These are phyloP conservation scores for Juglanconis sp. DNA, from an alignment of 2,329 filamentous ascomycete genomes.

Conservation along the genomic window DNA sequence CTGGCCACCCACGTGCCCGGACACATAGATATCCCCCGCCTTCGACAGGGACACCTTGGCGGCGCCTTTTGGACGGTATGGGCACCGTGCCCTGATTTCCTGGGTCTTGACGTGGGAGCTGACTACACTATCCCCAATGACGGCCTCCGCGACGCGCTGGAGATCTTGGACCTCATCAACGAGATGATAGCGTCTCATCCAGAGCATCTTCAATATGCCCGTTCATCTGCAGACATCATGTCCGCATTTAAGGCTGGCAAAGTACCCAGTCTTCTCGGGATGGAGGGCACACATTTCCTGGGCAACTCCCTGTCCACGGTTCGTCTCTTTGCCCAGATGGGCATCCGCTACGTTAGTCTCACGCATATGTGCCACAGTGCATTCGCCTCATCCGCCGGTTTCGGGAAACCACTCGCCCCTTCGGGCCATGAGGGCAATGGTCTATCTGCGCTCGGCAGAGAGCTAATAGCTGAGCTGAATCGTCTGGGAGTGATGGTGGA, in stretches of 20 bases:
- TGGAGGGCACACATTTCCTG: constrained; percentile 32
- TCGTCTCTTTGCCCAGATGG: constrained; percentile 30
- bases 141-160: constrained; percentile 21
- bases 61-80: constrained; percentile 31
- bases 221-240: constrained; percentile 22
- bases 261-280: constrained; percentile 27
- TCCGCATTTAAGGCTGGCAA: constrained; percentile 21
- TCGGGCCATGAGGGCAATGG: constrained; percentile 20
- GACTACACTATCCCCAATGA: constrained; percentile 20
- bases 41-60: constrained; percentile 22
- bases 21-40: constrained; percentile 29
- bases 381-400: constrained; percentile 25
- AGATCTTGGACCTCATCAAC: constrained; percentile 19
- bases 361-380: constrained; percentile 28
- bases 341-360: constrained; percentile 32
- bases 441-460: constrained; percentile 26
- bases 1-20: constrained; percentile 23
- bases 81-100: constrained; percentile 26
- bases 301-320: constrained; percentile 33
- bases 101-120: constrained; percentile 22
- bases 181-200: constrained; percentile 11
- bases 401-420: constrained; percentile 22
- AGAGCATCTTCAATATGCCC: constrained; percentile 10
- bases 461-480: constrained; percentile 33
- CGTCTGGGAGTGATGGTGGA: constrained; percentile 31